Percentiles rank a stretch among this genome's conserved stretches.
Conservation (phyloP, 768 basidiomycete genomes). For the Saitozyma sp. region DNA sequence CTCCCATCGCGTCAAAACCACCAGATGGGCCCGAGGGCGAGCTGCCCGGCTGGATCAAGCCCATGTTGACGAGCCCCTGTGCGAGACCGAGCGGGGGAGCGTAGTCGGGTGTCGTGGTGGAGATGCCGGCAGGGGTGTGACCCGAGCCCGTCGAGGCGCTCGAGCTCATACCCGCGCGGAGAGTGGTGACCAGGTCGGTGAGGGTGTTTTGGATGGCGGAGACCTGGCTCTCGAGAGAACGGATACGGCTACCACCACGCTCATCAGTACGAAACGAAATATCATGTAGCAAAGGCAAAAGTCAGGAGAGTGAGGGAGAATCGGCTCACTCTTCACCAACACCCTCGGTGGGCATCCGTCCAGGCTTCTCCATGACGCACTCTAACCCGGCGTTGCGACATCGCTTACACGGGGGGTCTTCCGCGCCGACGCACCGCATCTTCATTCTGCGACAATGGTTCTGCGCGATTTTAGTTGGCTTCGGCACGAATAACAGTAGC, state of each 20-base stretch:
- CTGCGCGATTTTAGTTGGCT: constrained; percentile 55
- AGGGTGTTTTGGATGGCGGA: constrained; percentile 77
- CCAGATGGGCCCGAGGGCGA: not conserved
- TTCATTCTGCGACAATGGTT: constrained; percentile 96
- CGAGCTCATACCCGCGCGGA: constrained; percentile 58
- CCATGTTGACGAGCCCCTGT: not conserved
- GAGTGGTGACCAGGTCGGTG: constrained; percentile 72
- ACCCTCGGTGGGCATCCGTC: constrained; percentile 53
- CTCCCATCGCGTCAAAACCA: not conserved
- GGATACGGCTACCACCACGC: constrained; percentile 68
- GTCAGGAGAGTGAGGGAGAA: not conserved
- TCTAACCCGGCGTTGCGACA: constrained; percentile 86
- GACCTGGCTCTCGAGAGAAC: constrained; percentile 82
- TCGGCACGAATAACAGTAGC: not conserved
- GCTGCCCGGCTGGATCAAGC: constrained; percentile 1
- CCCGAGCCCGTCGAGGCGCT: constrained; percentile 12
- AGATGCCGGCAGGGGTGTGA: constrained; percentile 14
- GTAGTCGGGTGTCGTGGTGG: constrained; percentile 14
- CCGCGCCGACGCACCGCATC: constrained; percentile 95
- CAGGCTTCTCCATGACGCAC: constrained; percentile 93
- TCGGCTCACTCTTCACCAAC: constrained; percentile 43
- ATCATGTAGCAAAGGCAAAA: not conserved
- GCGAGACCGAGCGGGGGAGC: constrained; percentile 7
- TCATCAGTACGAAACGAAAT: not conserved
- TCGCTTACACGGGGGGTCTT: constrained; percentile 93